Evolutionary conservation across 495 filamentous ascomycete genomes (phyloP).

Genomic region (Geoglossum glabrum): DNA sequence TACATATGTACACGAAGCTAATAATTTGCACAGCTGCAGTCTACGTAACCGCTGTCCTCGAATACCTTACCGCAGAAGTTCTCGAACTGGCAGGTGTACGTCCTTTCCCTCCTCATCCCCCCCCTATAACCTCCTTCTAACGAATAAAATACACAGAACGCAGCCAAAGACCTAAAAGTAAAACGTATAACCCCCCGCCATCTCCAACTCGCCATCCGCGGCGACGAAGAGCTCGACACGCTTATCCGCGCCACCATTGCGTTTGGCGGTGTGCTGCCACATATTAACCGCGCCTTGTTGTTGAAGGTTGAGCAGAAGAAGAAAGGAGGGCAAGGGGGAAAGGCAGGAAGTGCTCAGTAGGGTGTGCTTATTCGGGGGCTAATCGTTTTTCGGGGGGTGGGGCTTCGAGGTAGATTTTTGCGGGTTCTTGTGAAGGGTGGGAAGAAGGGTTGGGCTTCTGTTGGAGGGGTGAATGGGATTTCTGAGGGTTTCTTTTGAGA

Average conservation of each 20-base stretch:
- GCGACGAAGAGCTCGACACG: constrained; percentile 95
- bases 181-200: constrained; percentile 99
- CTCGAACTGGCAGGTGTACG: constrained; percentile 80
- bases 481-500: too few relatives aligned
- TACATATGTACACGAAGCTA: too few relatives aligned
- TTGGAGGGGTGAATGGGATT: too few relatives aligned
- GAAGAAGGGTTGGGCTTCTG: too few relatives aligned
- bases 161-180: constrained; percentile 97
- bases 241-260: constrained; percentile 95
- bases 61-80: constrained; percentile 96
- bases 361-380: too few relatives aligned
- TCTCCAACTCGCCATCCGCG: constrained; percentile 92
- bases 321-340: constrained; percentile 44
- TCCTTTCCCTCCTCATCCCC: constrained; percentile 11
- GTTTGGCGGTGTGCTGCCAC: constrained; percentile 91
- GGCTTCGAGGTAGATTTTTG: too few relatives aligned
- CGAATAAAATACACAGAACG: constrained; percentile 34
- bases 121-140: not conserved
- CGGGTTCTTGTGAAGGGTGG: too few relatives aligned
- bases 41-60: constrained; percentile 93
- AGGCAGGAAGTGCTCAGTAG: constrained; percentile 20
- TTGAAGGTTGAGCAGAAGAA: constrained; percentile 99
- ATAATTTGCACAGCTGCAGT: constrained; percentile 46
- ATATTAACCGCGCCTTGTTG: constrained; percentile 93
- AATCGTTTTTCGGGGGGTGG: too few relatives aligned